These are phyloP conservation scores for Pyrenophora graminea DNA, from an alignment of 2,329 filamentous ascomycete genomes.

Conservation along the genomic window DNA sequence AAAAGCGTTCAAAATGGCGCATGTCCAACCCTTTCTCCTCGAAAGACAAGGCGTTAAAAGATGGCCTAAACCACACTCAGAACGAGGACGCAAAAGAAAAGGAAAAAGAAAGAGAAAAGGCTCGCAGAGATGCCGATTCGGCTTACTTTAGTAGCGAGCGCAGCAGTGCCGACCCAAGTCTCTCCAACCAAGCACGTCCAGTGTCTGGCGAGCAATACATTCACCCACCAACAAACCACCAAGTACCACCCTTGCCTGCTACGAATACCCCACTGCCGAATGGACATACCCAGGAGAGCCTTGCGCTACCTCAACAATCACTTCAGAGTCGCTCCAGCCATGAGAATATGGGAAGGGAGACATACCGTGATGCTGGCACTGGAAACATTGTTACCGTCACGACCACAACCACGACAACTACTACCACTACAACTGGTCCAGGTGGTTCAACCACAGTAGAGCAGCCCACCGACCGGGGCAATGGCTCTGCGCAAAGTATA, in stretches of 20 bases:
- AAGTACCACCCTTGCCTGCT: slow-evolving; percentile 19
- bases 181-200: slow-evolving; percentile 33
- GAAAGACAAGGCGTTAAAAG: slow-evolving; percentile 36
- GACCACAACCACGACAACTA: slow-evolving; percentile 45
- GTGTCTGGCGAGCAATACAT: slow-evolving; percentile 35
- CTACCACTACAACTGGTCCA: slow-evolving; percentile 42
- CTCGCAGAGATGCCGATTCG: slow-evolving; percentile 32
- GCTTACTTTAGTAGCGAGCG: slow-evolving; percentile 43
- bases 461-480: slow-evolving; percentile 26
- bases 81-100: slow-evolving; percentile 17
- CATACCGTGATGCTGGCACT: slow-evolving; percentile 37
- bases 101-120: slow-evolving; percentile 14
- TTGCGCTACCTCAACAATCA: slow-evolving; percentile 21
- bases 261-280: slow-evolving; percentile 4
- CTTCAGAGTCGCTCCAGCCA: slow-evolving; percentile 25
- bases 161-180: slow-evolving; percentile 39
- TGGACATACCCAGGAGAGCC: slow-evolving; percentile 11
- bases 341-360: slow-evolving; percentile 36
- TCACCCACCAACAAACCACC: slow-evolving; percentile 17
- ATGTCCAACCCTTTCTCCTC: slow-evolving; percentile 44
- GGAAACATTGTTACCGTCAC: slow-evolving; percentile 43
- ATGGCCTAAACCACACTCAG: slow-evolving; percentile 9
- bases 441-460: slow-evolving; percentile 42
- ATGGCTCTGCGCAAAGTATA: slow-evolving; percentile 29
- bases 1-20: slow-evolving; percentile 45